Base-by-base conservation (phyloP, 768 basidiomycete species). In the Mycena chlorophos region DNA sequence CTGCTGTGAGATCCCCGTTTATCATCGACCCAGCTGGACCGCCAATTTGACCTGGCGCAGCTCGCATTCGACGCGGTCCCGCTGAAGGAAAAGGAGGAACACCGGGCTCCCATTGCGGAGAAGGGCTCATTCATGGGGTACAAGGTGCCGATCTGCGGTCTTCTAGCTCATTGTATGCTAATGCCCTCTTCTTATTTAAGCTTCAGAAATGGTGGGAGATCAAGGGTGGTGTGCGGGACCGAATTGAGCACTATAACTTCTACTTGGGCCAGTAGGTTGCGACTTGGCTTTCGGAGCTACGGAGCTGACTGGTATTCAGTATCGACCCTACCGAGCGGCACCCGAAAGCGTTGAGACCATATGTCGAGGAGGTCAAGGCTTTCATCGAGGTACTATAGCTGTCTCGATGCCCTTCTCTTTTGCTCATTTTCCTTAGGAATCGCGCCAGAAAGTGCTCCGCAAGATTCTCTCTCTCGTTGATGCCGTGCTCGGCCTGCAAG, bases 201-300 rank as follows among this genome's bases (percentile, higher is more conserved):
- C 64, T 72, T 3, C 68, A 69, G 52, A 72, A 68, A 34, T 70
- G 67, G 40, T 70, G 69, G 71, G 70, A 72, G 50, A 72, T 73
- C 49, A 72, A 70, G 39, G 66, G 71, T 49, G 71, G 70, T 14
- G 68, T 73, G 2, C 60, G 70, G 26, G 72, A 73, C 46, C 53
- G 65, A 42, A 73, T 70, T 17, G 72, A 72, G 49, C 70, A 73
- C 49, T 71, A 71, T 46, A 72, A 72, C 46, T 68, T 70, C 31
- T 73, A 73, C 27, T 50, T 63, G 29, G 67, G 66, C 43, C 58
- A 62, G 70, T 67, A 38, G 3, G 65, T 20, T 2, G 13, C 13
- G 13, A 5, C 8, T 42, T 6, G 8, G 20, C 13, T 22, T 14
- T 19, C 20, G 6, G 5, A 42, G 8, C 22, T 20, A 22, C 13